Evolutionary conservation across 306 rosid species (phyloP), one percentile per base, ranked within the genome.

Genomic region (Sindora glabra): DNA sequence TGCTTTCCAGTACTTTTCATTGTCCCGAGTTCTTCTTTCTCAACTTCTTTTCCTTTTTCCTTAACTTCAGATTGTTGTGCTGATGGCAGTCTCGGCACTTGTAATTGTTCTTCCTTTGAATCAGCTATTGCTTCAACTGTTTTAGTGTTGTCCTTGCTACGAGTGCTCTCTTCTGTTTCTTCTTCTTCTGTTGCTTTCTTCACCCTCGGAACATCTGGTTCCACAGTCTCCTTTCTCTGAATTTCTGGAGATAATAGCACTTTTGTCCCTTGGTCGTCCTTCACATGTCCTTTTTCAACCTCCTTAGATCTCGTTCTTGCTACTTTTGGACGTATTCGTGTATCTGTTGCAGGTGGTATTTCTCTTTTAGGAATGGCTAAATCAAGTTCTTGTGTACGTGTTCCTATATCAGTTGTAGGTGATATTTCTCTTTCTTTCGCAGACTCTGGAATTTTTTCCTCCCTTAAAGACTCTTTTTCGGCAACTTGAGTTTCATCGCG

Each of bases 11-110:
- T 10, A 21, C 5, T 41, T 16, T 22, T 55, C 33, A 22, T 67
- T 22, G 14, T 38, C 40, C 29, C 65, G 24, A 36, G 1, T 24
- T 18, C 3, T 16, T 37, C 66, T 50, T 48, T 33, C 56, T 29
- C 73, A 5, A 33, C 26, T 10, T 10, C 14, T 7, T 40, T 37
- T 22, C 21, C 41, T 17, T 12, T 36, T 21, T 61, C 67, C 40
- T 45, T 34, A 29, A 19, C 61, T 68, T 75, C 42, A 5, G 39
- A 59, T 17, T 67, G 67, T 32, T 47, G 68, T 48, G 53, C 48
- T 41, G 68, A 5, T 38, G 60, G 32, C 39, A 56, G 49, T 40
- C 60, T 33, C 15, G 48, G 40, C 23, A 12, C 5, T 46, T 55
- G 4, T 45, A 30, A 19, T 44, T 39, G 48, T 16, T 60, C 45